phyloP scores from a whole-genome alignment of 2,329 filamentous ascomycete species.

The Xylariales sp. region DNA sequence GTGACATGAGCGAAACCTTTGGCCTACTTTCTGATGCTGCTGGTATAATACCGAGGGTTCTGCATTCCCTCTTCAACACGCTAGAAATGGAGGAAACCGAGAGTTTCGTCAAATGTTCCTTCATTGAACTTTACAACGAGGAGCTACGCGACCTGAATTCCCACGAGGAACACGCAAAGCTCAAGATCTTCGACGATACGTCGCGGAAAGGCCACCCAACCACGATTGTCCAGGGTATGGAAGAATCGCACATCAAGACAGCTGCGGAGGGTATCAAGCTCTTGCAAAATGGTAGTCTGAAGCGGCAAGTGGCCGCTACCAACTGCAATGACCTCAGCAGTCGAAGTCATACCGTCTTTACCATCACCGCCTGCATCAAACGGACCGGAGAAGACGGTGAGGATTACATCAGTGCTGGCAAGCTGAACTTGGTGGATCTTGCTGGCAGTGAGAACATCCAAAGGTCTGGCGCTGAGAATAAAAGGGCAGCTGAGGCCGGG shows the following conservation, averaged over 20 bases:
- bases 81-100: slow-evolving; percentile 76
- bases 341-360: slow-evolving; percentile 95
- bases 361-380: slow-evolving; percentile 88
- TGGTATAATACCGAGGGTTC: slow-evolving; percentile 88
- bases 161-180: slow-evolving; percentile 72
- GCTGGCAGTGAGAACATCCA: slow-evolving; percentile 98
- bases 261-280: slow-evolving; percentile 84
- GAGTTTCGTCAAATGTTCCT: slow-evolving; percentile 92
- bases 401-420: slow-evolving; percentile 84
- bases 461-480: slow-evolving; percentile 94
- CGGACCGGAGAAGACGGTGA: slow-evolving; percentile 76
- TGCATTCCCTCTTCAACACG: slow-evolving; percentile 82
- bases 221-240: slow-evolving; percentile 95
- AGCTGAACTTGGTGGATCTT: slow-evolving; percentile 93
- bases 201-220: slow-evolving; percentile 78
- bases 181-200: slow-evolving; percentile 94
- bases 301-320: slow-evolving; percentile 97
- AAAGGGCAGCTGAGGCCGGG: slow-evolving; percentile 90
- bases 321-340: slow-evolving; percentile 99
- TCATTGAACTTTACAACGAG: slow-evolving; percentile 98
- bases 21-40: slow-evolving; percentile 86
- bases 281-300: slow-evolving; percentile 83
- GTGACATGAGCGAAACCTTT: slow-evolving; percentile 84
- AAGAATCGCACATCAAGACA: slow-evolving; percentile 86
- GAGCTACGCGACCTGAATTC: slow-evolving; percentile 88